Conservation (phyloP, 2,329 filamentous ascomycete species). For the Botryotinia globosa region DNA sequence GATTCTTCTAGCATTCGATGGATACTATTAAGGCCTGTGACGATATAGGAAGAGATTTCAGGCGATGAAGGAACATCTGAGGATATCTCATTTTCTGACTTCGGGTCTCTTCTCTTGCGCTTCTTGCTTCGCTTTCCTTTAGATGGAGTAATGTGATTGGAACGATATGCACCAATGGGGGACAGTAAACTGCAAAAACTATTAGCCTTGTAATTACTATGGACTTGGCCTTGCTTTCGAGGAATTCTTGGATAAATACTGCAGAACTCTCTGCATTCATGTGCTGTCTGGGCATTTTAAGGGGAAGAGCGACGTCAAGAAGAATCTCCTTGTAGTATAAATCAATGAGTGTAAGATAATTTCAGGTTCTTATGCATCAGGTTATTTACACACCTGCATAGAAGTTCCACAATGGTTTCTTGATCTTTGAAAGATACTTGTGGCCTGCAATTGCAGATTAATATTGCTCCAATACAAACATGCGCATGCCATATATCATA, state of each 20-base stretch:
- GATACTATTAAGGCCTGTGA: slow-evolving; percentile 64
- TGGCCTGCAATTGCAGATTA: slow-evolving; percentile 51
- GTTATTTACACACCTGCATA: slow-evolving; percentile 56
- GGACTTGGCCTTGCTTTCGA: neutral
- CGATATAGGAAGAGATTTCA: slow-evolving; percentile 54
- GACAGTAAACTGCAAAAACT: slow-evolving; percentile 53
- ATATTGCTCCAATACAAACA: neutral
- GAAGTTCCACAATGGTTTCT: slow-evolving; percentile 61
- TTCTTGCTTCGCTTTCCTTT: slow-evolving; percentile 59
- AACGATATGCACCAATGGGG: slow-evolving; percentile 62
- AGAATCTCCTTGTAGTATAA: neutral
- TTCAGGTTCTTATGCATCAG: neutral
- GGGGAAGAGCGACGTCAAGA: neutral
- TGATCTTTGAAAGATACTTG: slow-evolving; percentile 56
- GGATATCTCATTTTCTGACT: slow-evolving; percentile 25
- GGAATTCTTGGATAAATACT: neutral
- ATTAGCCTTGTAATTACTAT: neutral
- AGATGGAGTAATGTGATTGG: slow-evolving; percentile 52
- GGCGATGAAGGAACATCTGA: slow-evolving; percentile 43
- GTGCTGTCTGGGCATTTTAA: neutral
- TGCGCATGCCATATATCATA: neutral
- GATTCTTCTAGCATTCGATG: slow-evolving; percentile 50
- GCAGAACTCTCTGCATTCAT: neutral
- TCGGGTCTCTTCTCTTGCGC: slow-evolving; percentile 46
- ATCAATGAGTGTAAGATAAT: neutral